phyloP scores from a whole-genome alignment of 2,329 filamentous ascomycete species.

The Venturia oleaginea region DNA sequence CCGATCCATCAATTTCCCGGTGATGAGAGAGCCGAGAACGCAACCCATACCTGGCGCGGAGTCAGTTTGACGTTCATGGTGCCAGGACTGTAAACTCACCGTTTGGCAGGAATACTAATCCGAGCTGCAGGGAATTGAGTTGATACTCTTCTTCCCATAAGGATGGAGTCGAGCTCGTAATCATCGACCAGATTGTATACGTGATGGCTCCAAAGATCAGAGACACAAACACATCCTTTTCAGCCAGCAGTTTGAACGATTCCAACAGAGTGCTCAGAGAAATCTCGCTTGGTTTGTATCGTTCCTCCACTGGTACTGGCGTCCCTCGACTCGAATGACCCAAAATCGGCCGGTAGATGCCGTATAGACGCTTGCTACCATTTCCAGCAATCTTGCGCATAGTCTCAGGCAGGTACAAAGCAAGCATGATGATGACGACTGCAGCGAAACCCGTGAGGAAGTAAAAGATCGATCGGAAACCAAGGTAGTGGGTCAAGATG shows the following conservation, averaged over 20 bases:
- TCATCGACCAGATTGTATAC: slow-evolving; percentile 42
- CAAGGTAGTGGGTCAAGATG: slow-evolving; percentile 26
- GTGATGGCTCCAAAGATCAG: slow-evolving; percentile 36
- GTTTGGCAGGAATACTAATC: slow-evolving; percentile 34
- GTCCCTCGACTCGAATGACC: neutral
- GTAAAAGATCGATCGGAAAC: slow-evolving; percentile 34
- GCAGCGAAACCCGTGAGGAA: slow-evolving; percentile 32
- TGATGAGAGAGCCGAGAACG: slow-evolving; percentile 33
- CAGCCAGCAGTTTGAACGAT: slow-evolving; percentile 33
- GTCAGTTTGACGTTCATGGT: neutral
- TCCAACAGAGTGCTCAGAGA: slow-evolving; percentile 27
- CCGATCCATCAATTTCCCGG: slow-evolving; percentile 35
- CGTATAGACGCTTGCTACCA: slow-evolving; percentile 30
- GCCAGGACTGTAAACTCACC: slow-evolving; percentile 16
- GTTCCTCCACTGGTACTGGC: slow-evolving; percentile 2
- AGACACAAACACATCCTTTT: slow-evolving; percentile 39
- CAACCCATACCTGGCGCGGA: slow-evolving; percentile 25
- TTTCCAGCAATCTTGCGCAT: slow-evolving; percentile 31
- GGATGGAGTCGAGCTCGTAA: slow-evolving; percentile 36
- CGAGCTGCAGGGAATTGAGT: slow-evolving; percentile 32
- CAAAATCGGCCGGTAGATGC: slow-evolving; percentile 33
- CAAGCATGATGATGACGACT: slow-evolving; percentile 26
- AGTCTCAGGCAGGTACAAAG: slow-evolving; percentile 33
- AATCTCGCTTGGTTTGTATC: slow-evolving; percentile 19
- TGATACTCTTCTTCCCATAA: slow-evolving; percentile 32